phyloP scores from a whole-genome alignment of 805 yeast species.

The Saccharomycopsis olivae region DNA sequence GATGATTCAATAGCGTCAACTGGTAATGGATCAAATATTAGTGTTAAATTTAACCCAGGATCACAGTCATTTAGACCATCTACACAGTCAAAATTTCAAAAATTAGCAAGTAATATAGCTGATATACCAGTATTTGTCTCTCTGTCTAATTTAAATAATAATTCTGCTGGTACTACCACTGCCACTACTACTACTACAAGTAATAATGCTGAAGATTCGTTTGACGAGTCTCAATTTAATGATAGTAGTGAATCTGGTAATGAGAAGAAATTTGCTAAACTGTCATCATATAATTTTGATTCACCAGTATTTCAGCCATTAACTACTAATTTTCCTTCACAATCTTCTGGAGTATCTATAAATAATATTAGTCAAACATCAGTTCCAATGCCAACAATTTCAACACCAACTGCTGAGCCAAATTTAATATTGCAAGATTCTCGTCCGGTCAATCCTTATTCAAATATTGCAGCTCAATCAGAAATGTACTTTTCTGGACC shows the following conservation, averaged over 20 bases:
- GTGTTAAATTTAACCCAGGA: constrained; percentile 38
- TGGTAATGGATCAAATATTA: not conserved
- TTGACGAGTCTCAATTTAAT: not conserved
- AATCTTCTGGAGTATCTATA: too few relatives aligned
- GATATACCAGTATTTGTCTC: constrained; percentile 25
- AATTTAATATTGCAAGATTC: not conserved
- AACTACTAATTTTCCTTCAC: too few relatives aligned
- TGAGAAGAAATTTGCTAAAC: constrained; percentile 1
- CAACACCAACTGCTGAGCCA: constrained; percentile 1
- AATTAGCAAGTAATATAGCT: constrained; percentile 29
- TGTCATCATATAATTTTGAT: constrained; percentile 24
- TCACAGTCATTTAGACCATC: constrained; percentile 46
- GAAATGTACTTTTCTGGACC: constrained; percentile 15
- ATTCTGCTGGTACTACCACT: not conserved
- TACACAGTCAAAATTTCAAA: constrained; percentile 6
- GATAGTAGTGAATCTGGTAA: not conserved
- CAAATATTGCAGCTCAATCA: constrained; percentile 21
- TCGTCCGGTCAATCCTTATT: constrained; percentile 2
- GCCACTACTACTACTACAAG: too few relatives aligned
- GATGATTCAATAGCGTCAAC: not conserved
- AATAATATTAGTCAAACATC: too few relatives aligned
- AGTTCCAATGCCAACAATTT: not conserved
- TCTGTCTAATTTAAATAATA: constrained; percentile 4
- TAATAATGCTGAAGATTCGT: not conserved
- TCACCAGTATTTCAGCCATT: constrained; percentile 35